Conservation (phyloP, 73 alveolate genomes). For the Breviolum minutum region DNA sequence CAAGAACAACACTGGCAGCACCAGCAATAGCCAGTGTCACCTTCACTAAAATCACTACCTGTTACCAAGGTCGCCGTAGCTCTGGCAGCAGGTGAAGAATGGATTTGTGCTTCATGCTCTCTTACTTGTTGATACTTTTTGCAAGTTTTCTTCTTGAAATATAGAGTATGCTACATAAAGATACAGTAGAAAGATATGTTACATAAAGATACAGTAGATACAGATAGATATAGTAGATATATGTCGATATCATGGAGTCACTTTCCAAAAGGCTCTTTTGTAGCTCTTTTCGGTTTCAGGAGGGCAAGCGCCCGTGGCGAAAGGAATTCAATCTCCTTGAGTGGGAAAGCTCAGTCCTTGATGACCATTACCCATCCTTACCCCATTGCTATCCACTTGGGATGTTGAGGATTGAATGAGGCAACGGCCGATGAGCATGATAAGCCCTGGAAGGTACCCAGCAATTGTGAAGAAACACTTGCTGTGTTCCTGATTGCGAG, state of each 20-base stretch:
- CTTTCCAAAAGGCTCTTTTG: background rate
- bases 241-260: background rate
- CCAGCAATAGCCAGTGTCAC: background rate
- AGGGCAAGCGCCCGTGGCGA: slow-evolving; percentile 5
- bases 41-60: background rate
- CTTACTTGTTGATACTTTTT: too few species aligned
- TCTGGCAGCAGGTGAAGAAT: slow-evolving; percentile 12
- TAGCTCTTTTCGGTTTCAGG: background rate
- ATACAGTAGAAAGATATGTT: too few species aligned
- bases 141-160: too few species aligned
- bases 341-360: background rate
- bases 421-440: background rate
- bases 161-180: too few species aligned
- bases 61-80: background rate
- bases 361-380: background rate
- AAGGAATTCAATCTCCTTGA: background rate
- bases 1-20: too few species aligned
- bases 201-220: background rate
- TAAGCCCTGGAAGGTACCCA: background rate
- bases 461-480: background rate
- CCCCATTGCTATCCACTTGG: background rate
- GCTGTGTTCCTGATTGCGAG: too few species aligned
- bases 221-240: background rate
- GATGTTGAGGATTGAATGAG: background rate
- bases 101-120: background rate